Base-by-base conservation (phyloP, 1,139 yeast genomes). In the Zygosaccharomyces sapae region DNA sequence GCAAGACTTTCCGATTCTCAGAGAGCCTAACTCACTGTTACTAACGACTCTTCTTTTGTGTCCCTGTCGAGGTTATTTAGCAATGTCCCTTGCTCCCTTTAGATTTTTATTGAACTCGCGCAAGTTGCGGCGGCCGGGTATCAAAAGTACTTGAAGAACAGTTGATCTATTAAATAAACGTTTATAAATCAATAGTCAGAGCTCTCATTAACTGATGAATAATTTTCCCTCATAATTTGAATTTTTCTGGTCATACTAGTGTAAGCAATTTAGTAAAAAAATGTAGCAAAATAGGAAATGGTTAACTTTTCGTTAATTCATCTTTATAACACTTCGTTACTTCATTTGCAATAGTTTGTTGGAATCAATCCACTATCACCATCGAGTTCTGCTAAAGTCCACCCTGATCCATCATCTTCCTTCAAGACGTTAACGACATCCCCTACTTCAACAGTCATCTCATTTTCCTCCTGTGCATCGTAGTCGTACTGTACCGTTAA, bases 331-430 rank as follows among this genome's bases (percentile, higher is more conserved):
- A 9, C 16, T 29, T 4, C 16, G 10, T 39, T 24, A 7, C 19
- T 6, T 46, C 41, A 53, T 25, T 56, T 54, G 50, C 69, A 65
- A 63, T 89, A 90, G 52, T 86, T 74, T 0, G 94, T 83, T 5
- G 97, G 97, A 67, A 90, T 86, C 54, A 86, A 66, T 1, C 97
- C 97, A 38, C 72, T 73, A 31, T 56, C 58, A 0, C 96, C 96
- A 57, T 83, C 75, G 12, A 85, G 57, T 61, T 86, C 95, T 7
- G 97, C 98, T 57, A 83, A 87, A 1, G 97, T 89, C 99, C 99
- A 92, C 0, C 99, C 99, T 53, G 84, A 83, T 4, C 95, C 96
- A 49, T 83, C 84, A 52, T 87, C 92, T 42, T 79, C 86, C 37
- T 77, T 79, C 35, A 84, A 72, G 18, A 87, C 74, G 2, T 79